Base-by-base conservation (phyloP, 495 filamentous ascomycete species). In the Viridothelium virens region DNA sequence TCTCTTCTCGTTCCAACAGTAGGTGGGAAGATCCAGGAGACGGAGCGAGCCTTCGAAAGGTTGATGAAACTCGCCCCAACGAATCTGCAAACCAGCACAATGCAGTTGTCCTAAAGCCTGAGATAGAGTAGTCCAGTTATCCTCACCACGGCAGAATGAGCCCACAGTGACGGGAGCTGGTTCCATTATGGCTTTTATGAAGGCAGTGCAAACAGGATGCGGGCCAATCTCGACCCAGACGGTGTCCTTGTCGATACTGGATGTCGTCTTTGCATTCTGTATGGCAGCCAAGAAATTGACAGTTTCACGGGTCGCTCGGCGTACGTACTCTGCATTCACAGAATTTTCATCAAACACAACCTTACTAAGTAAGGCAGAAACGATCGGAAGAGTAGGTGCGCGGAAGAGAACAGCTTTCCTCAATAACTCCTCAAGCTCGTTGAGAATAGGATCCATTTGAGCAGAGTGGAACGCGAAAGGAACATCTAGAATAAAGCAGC, bases 381-480 rank as follows among this genome's bases (percentile, higher is more conserved):
- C 85, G 47, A 91, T 78, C 3, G 90, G 85, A 14, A 91, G 77
- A n/a, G 75, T 76, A 6, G 87, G 86, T 12, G 78, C 67, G 18
- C 83, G 75, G 77, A 89, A 92, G n/a, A 69, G 78, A 31, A 93
- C 80, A 2, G 80, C 64, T 2, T 74, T 75, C 53, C 14, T 59
- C 1, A 86, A 86, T 47, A 86, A 70, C 2, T 77, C 74, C 66
- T 88, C 85, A 56, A 92, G 89, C 0, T 82, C 79, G 7, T 86
- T 82, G 4, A 92, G 75, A 36, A 94, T 89, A 31, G 87, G 81
- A 18, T 92, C 87, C 33, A 92, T 85, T 70, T 93, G 91, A 0
- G 84, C 80, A 3, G 90, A 89, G 74, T 95, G 91, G 81, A 91
- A 94, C 12, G 90, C 91, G 65, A 86, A 93, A 36, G 88, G 87